Base-by-base conservation (phyloP, 2,329 filamentous ascomycete genomes). In the Cladosporium colombiae region DNA sequence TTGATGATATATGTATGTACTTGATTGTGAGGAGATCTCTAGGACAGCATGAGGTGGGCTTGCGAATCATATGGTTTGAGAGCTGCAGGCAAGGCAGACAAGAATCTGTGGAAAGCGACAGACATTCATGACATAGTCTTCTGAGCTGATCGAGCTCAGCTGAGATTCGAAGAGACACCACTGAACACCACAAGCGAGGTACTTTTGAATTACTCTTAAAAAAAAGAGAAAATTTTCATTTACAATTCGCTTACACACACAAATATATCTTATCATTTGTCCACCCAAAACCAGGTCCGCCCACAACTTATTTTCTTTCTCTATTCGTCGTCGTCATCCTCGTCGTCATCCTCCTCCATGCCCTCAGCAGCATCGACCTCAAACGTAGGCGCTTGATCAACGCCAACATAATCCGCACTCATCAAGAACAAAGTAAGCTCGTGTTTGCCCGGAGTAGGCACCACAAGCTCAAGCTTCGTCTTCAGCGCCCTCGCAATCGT, bases 401-500 rank as follows among this genome's bases (percentile, higher is more conserved):
- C 93, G 29, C 95, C 95, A 40, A 97, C 86, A 78, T 99, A 99
- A 78, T 91, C 94, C 81, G 99, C 95, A 77, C 93, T 95, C 90
- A 99, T 97, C 76, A 99, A 82, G 80, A 92, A 97, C 69, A 98
- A 82, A 78, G 94, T 97, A 75, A 99, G 80, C 67, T 93, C 88
- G 78, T 97, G 92, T 75, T 92, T 86, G 60, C 95, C 95, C 29
- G 92, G 85, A 68, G 87, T 88, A 27, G 92, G 92, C 62, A 98
- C 90, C 29, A 92, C 92, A 77, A 93, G 96, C 80, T 98, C 93
- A 69, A 99, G 82, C 75, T 88, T 88, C 65, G 93, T 86, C 74
- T 91, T 90, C 73, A 97, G 80, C 75, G 90, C 89, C 72, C 86
- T 86, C 49, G 89, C 90, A 69, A 99, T 90, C 1, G 93, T 96